phyloP scores from a whole-genome alignment of 306 rosid genomes.

The Delonix regia region DNA sequence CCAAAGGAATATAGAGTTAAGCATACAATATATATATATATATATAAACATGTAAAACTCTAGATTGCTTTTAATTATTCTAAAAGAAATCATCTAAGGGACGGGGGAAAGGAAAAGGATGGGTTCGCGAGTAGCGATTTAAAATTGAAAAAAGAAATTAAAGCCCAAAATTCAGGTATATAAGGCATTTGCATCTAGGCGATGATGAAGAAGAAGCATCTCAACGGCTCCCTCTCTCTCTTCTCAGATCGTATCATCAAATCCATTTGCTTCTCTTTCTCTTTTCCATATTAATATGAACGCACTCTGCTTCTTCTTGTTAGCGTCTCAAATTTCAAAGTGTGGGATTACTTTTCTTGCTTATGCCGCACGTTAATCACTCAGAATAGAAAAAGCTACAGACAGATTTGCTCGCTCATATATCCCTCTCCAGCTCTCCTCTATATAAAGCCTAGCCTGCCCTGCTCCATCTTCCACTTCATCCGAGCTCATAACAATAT shows the following conservation, averaged over 20 bases:
- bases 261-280: background rate
- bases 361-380: conserved; percentile 47
- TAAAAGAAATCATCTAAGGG: background rate
- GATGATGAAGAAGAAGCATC: background rate
- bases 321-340: conserved; percentile 18
- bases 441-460: conserved; percentile 18
- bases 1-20: background rate
- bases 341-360: conserved; percentile 30
- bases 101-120: background rate
- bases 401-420: conserved; percentile 14
- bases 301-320: background rate
- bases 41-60: background rate
- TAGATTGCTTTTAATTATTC: background rate
- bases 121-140: conserved; percentile 29
- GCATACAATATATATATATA: too few species aligned
- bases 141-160: conserved; percentile 27
- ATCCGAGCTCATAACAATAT: background rate
- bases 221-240: background rate
- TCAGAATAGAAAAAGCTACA: conserved; percentile 39
- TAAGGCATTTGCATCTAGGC: conserved; percentile 29
- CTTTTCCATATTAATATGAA: background rate
- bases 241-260: too few species aligned
- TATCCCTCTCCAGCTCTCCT: background rate
- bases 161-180: conserved; percentile 47
- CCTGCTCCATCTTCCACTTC: background rate